Percentiles rank a stretch among this genome's conserved stretches.
Evolutionary conservation across 2,329 filamentous ascomycete species (phyloP).

Genomic region (Raffaelea deltoideospora): DNA sequence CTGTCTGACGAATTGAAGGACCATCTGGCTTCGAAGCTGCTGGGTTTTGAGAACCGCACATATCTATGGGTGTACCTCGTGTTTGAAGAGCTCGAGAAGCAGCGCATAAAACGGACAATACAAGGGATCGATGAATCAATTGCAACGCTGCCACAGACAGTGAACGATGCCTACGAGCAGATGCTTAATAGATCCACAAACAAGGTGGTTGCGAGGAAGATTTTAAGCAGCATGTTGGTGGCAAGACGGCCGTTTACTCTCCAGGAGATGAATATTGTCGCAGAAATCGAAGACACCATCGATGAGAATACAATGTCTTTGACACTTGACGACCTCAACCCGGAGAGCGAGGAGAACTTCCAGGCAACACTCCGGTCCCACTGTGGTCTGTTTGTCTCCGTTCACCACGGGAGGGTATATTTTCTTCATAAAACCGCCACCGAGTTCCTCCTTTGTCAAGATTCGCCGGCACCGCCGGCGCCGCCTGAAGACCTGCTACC

Average conservation of each 20-base stretch:
- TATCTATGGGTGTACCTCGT: conserved; percentile 23
- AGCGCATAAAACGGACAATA: conserved; percentile 3
- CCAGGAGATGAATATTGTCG: conserved; percentile 15
- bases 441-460: conserved; percentile 15
- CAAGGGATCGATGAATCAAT: conserved; percentile 7
- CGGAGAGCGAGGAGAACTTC: conserved; percentile 11
- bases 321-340: conserved; percentile 8
- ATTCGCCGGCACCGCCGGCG: too few species aligned
- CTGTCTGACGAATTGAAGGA: conserved; percentile 2
- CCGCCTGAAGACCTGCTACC: conserved; percentile 2
- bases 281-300: conserved; percentile 6
- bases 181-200: conserved; percentile 9
- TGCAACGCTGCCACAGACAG: conserved; percentile 10
- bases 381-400: conserved; percentile 16
- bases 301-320: neutral
- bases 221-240: conserved; percentile 13
- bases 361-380: conserved; percentile 9
- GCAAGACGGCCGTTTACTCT: conserved; percentile 14
- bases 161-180: conserved; percentile 11
- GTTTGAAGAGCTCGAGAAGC: conserved; percentile 9
- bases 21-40: conserved; percentile 10
- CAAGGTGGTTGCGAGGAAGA: conserved; percentile 6
- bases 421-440: conserved; percentile 18
- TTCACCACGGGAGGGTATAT: conserved; percentile 14
- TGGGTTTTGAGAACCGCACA: conserved; percentile 14